Conservation (phyloP, 139 green algal genomes). For the Closterium sp. region DNA sequence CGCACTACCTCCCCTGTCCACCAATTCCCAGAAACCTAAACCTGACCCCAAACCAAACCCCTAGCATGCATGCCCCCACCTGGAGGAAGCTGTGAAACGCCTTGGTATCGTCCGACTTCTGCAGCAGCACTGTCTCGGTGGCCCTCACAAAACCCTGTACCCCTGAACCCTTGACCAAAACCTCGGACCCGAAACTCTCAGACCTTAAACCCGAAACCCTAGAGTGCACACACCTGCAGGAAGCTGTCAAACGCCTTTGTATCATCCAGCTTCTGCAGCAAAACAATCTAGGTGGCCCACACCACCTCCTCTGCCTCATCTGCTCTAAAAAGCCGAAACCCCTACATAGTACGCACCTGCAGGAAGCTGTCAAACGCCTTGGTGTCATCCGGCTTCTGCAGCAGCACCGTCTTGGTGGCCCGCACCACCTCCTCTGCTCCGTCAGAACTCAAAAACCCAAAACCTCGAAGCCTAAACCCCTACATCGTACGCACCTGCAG, state of each 20-base stretch:
- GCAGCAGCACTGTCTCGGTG: slow-evolving; percentile 20
- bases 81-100: slow-evolving; percentile 30
- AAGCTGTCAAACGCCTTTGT: slow-evolving; percentile 34
- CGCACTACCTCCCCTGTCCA: slow-evolving; percentile 23
- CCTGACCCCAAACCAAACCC: too few species aligned
- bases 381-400: slow-evolving; percentile 41
- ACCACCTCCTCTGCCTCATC: slow-evolving; percentile 24
- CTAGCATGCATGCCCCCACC: not conserved
- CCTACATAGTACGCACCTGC: not conserved
- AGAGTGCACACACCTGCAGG: not conserved
- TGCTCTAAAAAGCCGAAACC: not conserved
- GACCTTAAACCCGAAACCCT: too few species aligned
- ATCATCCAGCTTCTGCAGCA: slow-evolving; percentile 39
- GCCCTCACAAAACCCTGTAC: slow-evolving; percentile 33
- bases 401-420: slow-evolving; percentile 34
- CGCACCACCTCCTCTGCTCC: slow-evolving; percentile 43
- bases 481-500: not conserved
- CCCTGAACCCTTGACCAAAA: too few species aligned
- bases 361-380: slow-evolving; percentile 44
- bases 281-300: slow-evolving; percentile 18
- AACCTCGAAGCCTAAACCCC: too few species aligned
- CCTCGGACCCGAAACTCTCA: too few species aligned
- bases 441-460: too few species aligned
- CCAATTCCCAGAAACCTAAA: too few species aligned
- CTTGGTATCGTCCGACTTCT: slow-evolving; percentile 35